Base-by-base conservation (phyloP, 1,139 yeast species). In the Debaryomyces singareniensis region DNA sequence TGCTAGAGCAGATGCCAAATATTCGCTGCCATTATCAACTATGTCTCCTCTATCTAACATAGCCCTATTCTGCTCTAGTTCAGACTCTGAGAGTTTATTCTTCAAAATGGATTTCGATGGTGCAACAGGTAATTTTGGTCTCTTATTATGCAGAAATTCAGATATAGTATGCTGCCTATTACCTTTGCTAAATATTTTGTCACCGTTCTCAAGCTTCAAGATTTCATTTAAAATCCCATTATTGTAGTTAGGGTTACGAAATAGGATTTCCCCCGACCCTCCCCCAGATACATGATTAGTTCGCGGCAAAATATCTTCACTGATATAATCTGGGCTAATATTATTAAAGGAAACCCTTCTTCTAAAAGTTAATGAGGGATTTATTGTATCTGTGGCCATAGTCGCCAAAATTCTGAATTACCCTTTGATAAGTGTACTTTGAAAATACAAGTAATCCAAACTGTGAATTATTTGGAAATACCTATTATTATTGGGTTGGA, bases 291-390 rank as follows among this genome's bases (percentile, higher is more conserved):
- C 25, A 7, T 7, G 14, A 9, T 9, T 23, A 13, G 7, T 23
- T 6, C 9, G 7, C 14, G 11, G 14, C 7, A 23, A 13, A 23
- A 13, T 29, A 7, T 34, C 36, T 13, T 20, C 30, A 14, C 29
- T 37, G 15, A 37, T 37, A 25, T 42, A 45, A 12, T 60, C 65
- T 2, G 63, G 63, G 22, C 52, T 48, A 29, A 66, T 40, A 38
- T 64, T 67, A 40, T 63, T 64, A 47, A 67, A 67, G n/a, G 71
- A 63, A 2, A 67, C 73, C 34, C 71, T 45, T 38, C 71, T 42
- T 6, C 61, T 39, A 42, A 53, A 51, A 9, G 31, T 22, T 14
- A 24, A 13, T 10, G 16, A 23, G 15, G 22, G 27, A 5, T 18
- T 20, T 13, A 27, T n/a, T 16, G 30, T 27, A 10, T 28, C 21